Evolutionary conservation across 2,329 filamentous ascomycete species (phyloP).

Genomic region (Pestalotiopsis sp.): DNA sequence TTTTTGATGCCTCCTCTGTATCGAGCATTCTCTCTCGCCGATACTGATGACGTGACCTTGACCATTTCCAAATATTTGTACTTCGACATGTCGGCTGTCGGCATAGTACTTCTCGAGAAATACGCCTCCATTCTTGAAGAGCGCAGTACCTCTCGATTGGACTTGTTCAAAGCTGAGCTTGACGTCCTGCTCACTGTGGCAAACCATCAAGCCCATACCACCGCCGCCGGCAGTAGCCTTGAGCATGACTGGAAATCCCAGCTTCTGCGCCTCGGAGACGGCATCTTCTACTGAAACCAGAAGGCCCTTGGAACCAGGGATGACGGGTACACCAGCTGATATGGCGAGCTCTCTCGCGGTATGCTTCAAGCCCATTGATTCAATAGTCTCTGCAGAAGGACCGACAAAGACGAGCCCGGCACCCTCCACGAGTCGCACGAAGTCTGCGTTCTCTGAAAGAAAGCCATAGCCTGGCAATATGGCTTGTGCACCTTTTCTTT

Average conservation of each 20-base stretch:
- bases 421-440: not conserved
- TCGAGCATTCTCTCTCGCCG: conserved; percentile 68
- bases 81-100: conserved; percentile 66
- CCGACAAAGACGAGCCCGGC: conserved; percentile 11
- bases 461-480: conserved; percentile 15
- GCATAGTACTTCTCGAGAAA: conserved; percentile 68
- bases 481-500: conserved; percentile 4
- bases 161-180: conserved; percentile 55
- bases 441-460: conserved; percentile 13
- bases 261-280: conserved; percentile 39
- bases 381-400: conserved; percentile 1
- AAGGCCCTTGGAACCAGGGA: conserved; percentile 33
- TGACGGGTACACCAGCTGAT: conserved; percentile 22
- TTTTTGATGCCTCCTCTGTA: conserved; percentile 71
- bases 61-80: conserved; percentile 69
- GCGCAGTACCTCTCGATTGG: conserved; percentile 54
- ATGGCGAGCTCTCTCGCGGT: conserved; percentile 36
- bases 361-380: conserved; percentile 39
- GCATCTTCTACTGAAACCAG: conserved; percentile 47
- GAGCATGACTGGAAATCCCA: conserved; percentile 49
- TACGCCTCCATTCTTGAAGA: conserved; percentile 64
- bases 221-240: conserved; percentile 67
- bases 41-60: conserved; percentile 59
- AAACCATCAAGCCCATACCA: conserved; percentile 65
- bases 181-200: conserved; percentile 52